Conservation (phyloP, 805 yeast genomes). For the Sungouiozyma intestinalis region DNA sequence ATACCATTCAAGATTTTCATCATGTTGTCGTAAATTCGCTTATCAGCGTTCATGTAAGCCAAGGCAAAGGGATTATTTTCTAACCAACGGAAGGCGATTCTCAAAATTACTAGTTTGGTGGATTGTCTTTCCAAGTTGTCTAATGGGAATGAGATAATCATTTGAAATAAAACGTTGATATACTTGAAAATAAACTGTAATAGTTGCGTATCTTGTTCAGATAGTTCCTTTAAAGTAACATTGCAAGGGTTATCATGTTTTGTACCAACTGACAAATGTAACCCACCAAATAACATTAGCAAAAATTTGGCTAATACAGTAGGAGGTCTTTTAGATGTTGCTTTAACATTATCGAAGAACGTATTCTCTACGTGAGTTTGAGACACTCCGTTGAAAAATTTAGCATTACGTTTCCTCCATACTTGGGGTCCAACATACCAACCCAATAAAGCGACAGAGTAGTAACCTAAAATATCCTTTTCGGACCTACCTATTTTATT, state of each 20-base stretch:
- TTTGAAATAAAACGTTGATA: slow-evolving; percentile 27
- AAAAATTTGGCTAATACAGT: slow-evolving; percentile 15
- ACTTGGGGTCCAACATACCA: slow-evolving; percentile 13
- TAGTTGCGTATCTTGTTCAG: slow-evolving; percentile 11
- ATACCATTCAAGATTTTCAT: slow-evolving; percentile 26
- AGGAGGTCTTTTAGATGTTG: slow-evolving; percentile 17
- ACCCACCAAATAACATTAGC: slow-evolving; percentile 20
- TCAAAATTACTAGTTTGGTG: slow-evolving; percentile 28
- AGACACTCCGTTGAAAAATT: slow-evolving; percentile 3
- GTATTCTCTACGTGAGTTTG: slow-evolving; percentile 11
- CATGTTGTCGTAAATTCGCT: slow-evolving; percentile 24
- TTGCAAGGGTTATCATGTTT: slow-evolving; percentile 3
- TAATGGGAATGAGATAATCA: slow-evolving; percentile 26
- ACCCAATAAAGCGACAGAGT: slow-evolving; percentile 23
- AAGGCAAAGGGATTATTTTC: slow-evolving; percentile 38
- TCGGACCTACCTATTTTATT: slow-evolving; percentile 22
- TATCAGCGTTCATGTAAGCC: slow-evolving; percentile 27
- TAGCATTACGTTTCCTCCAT: slow-evolving; percentile 11
- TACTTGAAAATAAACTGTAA: slow-evolving; percentile 35
- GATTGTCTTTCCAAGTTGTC: slow-evolving; percentile 10
- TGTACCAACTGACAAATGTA: slow-evolving; percentile 6
- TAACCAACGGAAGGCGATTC: slow-evolving; percentile 50
- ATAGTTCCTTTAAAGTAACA: slow-evolving; percentile 7
- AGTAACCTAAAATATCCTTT: slow-evolving; percentile 19
- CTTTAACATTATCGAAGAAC: slow-evolving; percentile 18